A percentile compares a stretch with the other conserved stretches of the same genome.
Conservation (phyloP, 202 grass and related monocot genomes). For the Musa balbisiana region DNA sequence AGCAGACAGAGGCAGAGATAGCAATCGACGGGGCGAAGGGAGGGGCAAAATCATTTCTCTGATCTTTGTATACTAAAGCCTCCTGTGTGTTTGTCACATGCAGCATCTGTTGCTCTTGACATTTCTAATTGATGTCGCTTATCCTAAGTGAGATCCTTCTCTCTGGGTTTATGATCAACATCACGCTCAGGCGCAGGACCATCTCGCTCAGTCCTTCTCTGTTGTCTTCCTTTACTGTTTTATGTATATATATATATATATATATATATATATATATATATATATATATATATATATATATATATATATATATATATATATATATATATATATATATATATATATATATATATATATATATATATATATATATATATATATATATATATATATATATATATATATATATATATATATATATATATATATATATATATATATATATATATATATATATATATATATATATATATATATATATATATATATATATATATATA, state of each 20-base stretch:
- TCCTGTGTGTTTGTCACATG: no score
- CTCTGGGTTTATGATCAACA: conserved; percentile 61
- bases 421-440: background rate
- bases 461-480: background rate
- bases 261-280: background rate
- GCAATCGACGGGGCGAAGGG: no score
- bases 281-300: background rate
- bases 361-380: background rate
- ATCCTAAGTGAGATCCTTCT: conserved; percentile 22
- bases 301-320: background rate
- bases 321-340: background rate
- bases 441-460: background rate
- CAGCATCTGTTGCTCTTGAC: background rate
- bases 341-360: background rate
- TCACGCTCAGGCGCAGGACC: conserved; percentile 29
- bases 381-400: background rate
- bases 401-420: background rate
- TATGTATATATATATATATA: conserved; percentile 27
- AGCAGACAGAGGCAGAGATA: no score
- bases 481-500: background rate
- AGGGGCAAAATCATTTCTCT: no score
- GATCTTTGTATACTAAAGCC: no score
- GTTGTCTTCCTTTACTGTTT: conserved; percentile 96
- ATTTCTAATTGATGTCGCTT: conserved; percentile 24
- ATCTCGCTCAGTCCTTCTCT: conserved; percentile 81